These are phyloP conservation scores for Erodium texanum DNA, from an alignment of 441 rosid species.

Conservation along the genomic window DNA sequence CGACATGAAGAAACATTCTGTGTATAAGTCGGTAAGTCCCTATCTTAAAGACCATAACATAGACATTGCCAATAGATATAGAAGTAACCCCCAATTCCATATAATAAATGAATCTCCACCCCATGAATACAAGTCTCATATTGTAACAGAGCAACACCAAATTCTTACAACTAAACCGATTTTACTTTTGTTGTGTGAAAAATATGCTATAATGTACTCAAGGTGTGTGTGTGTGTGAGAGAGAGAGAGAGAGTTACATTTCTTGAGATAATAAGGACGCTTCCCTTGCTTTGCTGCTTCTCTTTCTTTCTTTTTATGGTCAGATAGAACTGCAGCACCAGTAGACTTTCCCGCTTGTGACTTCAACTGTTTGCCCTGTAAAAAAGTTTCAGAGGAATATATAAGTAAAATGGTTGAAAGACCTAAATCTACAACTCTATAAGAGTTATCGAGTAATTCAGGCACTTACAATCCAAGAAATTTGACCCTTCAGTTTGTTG, in stretches of 20 bases:
- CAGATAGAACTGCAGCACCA: slow-evolving; percentile 47
- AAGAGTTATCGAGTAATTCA: neutral
- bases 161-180: too few relatives aligned
- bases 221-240: neutral
- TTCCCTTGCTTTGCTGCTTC: slow-evolving; percentile 86
- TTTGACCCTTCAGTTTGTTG: slow-evolving; percentile 35
- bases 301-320: slow-evolving; percentile 76
- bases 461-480: slow-evolving; percentile 62
- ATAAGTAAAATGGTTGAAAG: neutral
- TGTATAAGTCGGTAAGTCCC: too few relatives aligned
- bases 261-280: slow-evolving; percentile 72
- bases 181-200: too few relatives aligned
- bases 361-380: slow-evolving; percentile 64
- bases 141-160: too few relatives aligned
- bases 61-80: too few relatives aligned
- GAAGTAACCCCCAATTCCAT: too few relatives aligned
- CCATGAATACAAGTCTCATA: neutral
- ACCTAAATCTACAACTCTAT: neutral
- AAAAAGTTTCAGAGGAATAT: neutral
- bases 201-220: neutral
- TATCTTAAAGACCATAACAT: too few relatives aligned
- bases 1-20: too few relatives aligned
- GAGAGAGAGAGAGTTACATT: slow-evolving; percentile 36
- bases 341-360: slow-evolving; percentile 46
- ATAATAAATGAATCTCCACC: too few relatives aligned